Percentiles rank a stretch among this genome's conserved stretches.
Conservation (phyloP, 108 stramenopile species). For the Craspedostauros australis region DNA sequence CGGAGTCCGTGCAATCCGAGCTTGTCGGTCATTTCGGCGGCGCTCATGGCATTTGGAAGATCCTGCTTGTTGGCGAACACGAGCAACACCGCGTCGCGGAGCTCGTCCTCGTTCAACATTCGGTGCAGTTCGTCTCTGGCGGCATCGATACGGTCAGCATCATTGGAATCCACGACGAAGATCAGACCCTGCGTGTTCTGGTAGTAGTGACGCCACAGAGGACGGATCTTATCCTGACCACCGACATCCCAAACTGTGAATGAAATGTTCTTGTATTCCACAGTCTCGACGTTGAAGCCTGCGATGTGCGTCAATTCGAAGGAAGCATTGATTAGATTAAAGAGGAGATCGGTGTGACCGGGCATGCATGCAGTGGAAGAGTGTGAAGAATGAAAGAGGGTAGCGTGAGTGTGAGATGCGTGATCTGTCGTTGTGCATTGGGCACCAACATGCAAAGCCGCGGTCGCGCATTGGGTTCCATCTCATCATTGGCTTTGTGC, state of each 20-base stretch:
- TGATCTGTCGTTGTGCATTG: not conserved
- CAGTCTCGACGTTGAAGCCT: constrained; percentile 92
- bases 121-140: constrained; percentile 98
- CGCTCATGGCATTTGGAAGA: constrained; percentile 97
- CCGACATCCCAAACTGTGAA: constrained; percentile 99
- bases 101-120: constrained; percentile 98
- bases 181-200: constrained; percentile 99
- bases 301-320: not conserved
- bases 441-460: too few species aligned
- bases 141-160: constrained; percentile 98
- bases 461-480: too few species aligned
- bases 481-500: too few species aligned
- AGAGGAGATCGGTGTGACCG: too few species aligned
- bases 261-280: constrained; percentile 97
- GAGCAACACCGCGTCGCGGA: constrained; percentile 92
- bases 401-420: not conserved
- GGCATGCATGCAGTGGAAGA: too few species aligned
- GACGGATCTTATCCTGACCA: constrained; percentile 99
- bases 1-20: constrained; percentile 96
- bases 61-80: constrained; percentile 99
- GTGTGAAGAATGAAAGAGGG: not conserved
- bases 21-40: constrained; percentile 98
- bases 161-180: constrained; percentile 99
- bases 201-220: constrained; percentile 99
- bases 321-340: too few species aligned